phyloP scores from a whole-genome alignment of 1,284 basidiomycete genomes.

The Malassezia obtusa region DNA sequence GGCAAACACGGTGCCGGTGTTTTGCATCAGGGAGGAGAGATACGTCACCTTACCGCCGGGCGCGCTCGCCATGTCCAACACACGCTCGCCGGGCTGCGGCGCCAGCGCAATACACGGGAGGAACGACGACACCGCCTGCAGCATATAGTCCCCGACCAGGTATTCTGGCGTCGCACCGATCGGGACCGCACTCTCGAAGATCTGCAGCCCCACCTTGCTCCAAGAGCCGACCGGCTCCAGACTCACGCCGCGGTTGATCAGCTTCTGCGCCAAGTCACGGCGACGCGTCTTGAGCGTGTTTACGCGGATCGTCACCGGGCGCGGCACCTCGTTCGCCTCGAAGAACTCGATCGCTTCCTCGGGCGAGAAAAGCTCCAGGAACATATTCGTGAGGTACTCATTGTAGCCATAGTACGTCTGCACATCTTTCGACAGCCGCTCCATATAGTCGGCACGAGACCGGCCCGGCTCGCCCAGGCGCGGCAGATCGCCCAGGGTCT shows the following conservation, averaged over 20 bases:
- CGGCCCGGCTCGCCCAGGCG: conserved; percentile 53
- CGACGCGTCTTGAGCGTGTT: conserved; percentile 90
- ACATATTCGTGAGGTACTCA: conserved; percentile 82
- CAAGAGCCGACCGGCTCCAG: conserved; percentile 92
- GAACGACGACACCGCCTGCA: conserved; percentile 97
- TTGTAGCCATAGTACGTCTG: conserved; percentile 88
- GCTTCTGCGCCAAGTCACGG: conserved; percentile 82
- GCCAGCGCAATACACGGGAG: conserved; percentile 92
- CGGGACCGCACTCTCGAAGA: conserved; percentile 91
- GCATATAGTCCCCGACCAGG: conserved; percentile 97
- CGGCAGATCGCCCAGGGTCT: conserved; percentile 55
- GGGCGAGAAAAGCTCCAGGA: conserved; percentile 86
- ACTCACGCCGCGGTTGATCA: conserved; percentile 91
- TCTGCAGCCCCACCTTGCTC: conserved; percentile 94
- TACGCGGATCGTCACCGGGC: conserved; percentile 94
- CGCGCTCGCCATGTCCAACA: conserved; percentile 96
- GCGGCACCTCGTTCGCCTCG: conserved; percentile 89
- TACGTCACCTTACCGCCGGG: conserved; percentile 90
- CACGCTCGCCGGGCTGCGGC: conserved; percentile 84
- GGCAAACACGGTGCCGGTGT: conserved; percentile 94
- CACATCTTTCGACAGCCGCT: conserved; percentile 67
- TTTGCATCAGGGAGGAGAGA: conserved; percentile 66
- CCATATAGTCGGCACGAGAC: conserved; percentile 70
- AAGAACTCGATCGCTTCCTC: conserved; percentile 90
- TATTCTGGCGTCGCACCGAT: conserved; percentile 94